phyloP scores from a whole-genome alignment of 306 rosid species.

The Lablab purpureus region DNA sequence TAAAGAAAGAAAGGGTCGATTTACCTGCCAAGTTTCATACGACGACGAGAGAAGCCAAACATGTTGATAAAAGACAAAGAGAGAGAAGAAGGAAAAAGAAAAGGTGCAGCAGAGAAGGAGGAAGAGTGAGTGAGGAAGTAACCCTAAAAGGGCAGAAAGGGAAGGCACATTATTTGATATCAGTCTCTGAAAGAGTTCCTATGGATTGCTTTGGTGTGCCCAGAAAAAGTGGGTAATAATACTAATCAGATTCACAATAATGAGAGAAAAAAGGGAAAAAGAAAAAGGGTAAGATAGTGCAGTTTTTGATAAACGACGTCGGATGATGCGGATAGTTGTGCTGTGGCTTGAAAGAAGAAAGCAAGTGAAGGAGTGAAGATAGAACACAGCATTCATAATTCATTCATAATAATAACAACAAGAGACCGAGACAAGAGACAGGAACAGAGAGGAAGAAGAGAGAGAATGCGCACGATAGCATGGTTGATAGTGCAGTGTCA shows the following conservation, averaged over 20 bases:
- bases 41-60: slow-evolving; percentile 92
- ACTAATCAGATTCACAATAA: slow-evolving; percentile 2
- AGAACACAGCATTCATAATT: too few relatives aligned
- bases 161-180: slow-evolving; percentile 38
- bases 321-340: background rate
- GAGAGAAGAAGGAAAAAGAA: slow-evolving; percentile 15
- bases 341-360: background rate
- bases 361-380: background rate
- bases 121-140: background rate
- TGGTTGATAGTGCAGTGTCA: background rate
- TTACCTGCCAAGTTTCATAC: slow-evolving; percentile 82
- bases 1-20: background rate
- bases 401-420: too few relatives aligned
- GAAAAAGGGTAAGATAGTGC: background rate
- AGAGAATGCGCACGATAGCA: slow-evolving; percentile 43
- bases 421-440: slow-evolving; percentile 11
- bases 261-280: slow-evolving; percentile 12
- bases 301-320: background rate
- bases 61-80: slow-evolving; percentile 36
- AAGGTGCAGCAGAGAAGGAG: background rate
- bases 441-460: too few relatives aligned
- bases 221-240: slow-evolving; percentile 2
- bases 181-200: slow-evolving; percentile 1
- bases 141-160: slow-evolving; percentile 35
- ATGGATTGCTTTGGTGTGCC: background rate